A percentile compares a stretch with the other conserved stretches of the same genome.
These are phyloP conservation scores for Microthyrium microscopicum DNA, from an alignment of 2,329 filamentous ascomycete species.

Conservation along the genomic window DNA sequence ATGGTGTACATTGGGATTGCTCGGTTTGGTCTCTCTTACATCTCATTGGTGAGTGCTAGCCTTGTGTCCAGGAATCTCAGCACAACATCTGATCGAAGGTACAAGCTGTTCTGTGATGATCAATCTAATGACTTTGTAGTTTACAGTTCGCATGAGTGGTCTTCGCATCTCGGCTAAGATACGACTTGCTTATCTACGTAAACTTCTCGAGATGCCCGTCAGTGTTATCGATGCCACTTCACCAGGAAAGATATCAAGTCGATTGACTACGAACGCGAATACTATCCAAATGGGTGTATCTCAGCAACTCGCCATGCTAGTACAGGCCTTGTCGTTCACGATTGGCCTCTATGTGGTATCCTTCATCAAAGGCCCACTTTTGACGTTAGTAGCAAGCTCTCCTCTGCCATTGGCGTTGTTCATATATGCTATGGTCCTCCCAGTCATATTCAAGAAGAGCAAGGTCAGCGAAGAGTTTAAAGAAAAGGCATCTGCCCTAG, in stretches of 20 bases:
- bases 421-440: constrained; percentile 15
- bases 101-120: too few relatives aligned
- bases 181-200: constrained; percentile 14
- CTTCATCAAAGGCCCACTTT: constrained; percentile 14
- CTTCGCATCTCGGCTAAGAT: constrained; percentile 15
- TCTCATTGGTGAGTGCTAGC: constrained; percentile 30
- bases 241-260: constrained; percentile 14
- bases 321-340: constrained; percentile 18
- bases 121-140: constrained; percentile 9
- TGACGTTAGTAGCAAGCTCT: constrained; percentile 14
- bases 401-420: constrained; percentile 19
- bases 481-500: constrained; percentile 20
- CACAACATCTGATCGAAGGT: too few relatives aligned
- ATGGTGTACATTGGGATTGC: constrained; percentile 42
- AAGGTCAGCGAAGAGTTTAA: constrained; percentile 17
- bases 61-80: too few relatives aligned
- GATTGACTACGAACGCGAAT: constrained; percentile 16
- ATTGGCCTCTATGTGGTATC: constrained; percentile 20
- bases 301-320: constrained; percentile 13
- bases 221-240: constrained; percentile 15
- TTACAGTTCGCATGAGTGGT: constrained; percentile 15
- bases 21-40: constrained; percentile 35
- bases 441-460: constrained; percentile 18
- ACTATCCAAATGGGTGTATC: constrained; percentile 16
- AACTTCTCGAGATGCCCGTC: constrained; percentile 14